These are phyloP conservation scores for Salvia hispanica DNA, from an alignment of 257 asterid species.

Conservation along the genomic window DNA sequence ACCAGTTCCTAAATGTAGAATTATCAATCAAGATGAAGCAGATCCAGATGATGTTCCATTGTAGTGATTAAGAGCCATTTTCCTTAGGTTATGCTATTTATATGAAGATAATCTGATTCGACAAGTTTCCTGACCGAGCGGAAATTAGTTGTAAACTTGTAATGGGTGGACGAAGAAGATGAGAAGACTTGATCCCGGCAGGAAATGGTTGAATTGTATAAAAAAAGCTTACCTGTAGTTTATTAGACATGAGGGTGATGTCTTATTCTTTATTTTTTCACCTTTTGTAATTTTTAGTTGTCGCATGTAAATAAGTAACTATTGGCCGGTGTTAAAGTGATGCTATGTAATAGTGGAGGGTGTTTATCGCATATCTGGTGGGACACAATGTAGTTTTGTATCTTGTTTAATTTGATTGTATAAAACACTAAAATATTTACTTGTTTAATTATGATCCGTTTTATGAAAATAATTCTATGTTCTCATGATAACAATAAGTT, in stretches of 20 bases:
- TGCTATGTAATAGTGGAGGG: not conserved
- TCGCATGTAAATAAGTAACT: conserved; percentile 41
- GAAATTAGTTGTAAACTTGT: conserved; percentile 22
- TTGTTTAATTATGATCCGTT: too few species aligned
- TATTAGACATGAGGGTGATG: not conserved
- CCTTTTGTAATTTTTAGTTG: conserved; percentile 16
- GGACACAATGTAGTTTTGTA: conserved; percentile 13
- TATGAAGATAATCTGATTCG: conserved; percentile 16
- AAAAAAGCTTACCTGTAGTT: conserved; percentile 19
- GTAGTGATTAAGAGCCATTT: conserved; percentile 39
- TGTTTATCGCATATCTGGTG: not conserved
- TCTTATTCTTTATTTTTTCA: not conserved
- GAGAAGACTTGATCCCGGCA: conserved; percentile 23
- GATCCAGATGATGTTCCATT: conserved; percentile 37
- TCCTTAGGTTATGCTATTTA: conserved; percentile 19
- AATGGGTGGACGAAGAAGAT: conserved; percentile 32
- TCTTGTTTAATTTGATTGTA: conserved; percentile 15
- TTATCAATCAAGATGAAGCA: conserved; percentile 51
- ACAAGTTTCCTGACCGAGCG: conserved; percentile 27
- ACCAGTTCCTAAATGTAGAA: conserved; percentile 64
- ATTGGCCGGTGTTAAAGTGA: conserved; percentile 4
- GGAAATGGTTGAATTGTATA: conserved; percentile 32
- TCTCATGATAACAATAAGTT: too few species aligned
- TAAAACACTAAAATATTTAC: not conserved
- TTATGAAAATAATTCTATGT: too few species aligned